A percentile compares a stretch with the other conserved stretches of the same genome.
Evolutionary conservation across 768 basidiomycete genomes (phyloP).

Genomic region (Lanmaoa rubissima): DNA sequence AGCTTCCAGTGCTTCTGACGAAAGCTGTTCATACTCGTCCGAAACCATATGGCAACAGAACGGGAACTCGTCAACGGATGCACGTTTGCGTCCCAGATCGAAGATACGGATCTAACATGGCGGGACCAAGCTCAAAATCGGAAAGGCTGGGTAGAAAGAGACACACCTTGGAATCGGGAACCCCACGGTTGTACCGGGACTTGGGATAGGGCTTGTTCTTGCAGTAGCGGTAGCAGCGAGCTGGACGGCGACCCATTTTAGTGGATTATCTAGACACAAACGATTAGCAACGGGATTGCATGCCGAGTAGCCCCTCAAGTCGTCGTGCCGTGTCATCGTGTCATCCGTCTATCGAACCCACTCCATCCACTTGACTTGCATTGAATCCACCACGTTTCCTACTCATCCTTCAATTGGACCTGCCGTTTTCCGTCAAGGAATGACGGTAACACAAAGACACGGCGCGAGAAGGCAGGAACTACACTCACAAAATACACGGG

Average conservation of each 20-base stretch:
- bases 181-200: constrained; percentile 96
- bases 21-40: constrained; percentile 97
- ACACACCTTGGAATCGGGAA: constrained; percentile 87
- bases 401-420: not conserved
- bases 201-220: constrained; percentile 99
- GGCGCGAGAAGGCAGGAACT: not conserved
- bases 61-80: constrained; percentile 96
- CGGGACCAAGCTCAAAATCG: not conserved
- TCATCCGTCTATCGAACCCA: not conserved
- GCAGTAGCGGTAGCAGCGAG: constrained; percentile 98
- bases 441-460: not conserved
- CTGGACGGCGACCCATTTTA: constrained; percentile 93
- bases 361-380: constrained; percentile 9
- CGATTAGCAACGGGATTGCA: constrained; percentile 4
- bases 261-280: constrained; percentile 11
- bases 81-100: constrained; percentile 94
- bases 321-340: not conserved
- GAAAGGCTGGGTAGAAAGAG: not conserved
- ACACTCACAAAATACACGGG: constrained; percentile 24
- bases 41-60: constrained; percentile 97
- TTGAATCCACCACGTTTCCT: constrained; percentile 16
- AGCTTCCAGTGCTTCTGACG: constrained; percentile 93
- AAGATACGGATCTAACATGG: constrained; percentile 86
- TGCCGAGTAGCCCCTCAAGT: not conserved
- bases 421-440: not conserved